Conservation (phyloP, 495 filamentous ascomycete genomes). For the Podospora bellae-mahoneyi region DNA sequence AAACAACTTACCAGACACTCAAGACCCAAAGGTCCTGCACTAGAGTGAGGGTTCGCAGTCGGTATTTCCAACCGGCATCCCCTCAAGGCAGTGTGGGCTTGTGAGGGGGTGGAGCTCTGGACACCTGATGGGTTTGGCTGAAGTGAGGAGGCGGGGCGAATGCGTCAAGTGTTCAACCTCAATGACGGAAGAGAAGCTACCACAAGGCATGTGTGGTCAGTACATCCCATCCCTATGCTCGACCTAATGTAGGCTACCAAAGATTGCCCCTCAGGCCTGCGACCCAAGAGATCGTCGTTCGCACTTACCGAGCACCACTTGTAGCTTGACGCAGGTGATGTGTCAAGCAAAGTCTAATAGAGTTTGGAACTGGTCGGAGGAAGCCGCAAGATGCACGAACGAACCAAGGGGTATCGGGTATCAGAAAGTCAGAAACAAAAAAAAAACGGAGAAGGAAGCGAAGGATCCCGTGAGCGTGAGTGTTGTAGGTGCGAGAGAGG, state of each 20-base stretch:
- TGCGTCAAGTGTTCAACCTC: background rate
- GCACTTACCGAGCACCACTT: background rate
- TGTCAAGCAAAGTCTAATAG: background rate
- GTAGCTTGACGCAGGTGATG: background rate
- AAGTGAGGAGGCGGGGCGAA: background rate
- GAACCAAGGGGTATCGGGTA: conserved; percentile 3
- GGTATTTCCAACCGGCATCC: background rate
- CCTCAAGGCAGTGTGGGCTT: background rate
- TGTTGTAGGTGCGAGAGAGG: background rate
- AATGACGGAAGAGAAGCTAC: conserved; percentile 7
- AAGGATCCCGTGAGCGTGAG: background rate
- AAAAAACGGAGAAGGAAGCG: background rate
- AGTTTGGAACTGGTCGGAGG: background rate
- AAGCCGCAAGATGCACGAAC: background rate
- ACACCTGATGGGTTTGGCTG: conserved; percentile 1
- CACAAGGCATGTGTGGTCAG: background rate
- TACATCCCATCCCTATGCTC: background rate
- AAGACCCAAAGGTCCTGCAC: conserved; percentile 4
- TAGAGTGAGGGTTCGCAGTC: background rate
- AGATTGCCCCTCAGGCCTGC: background rate
- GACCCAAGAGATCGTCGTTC: background rate
- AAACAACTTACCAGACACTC: conserved; percentile 10
- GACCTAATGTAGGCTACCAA: conserved; percentile 1
- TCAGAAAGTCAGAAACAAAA: background rate
- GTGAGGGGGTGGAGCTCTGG: conserved; percentile 5